Evolutionary conservation across 2,329 filamentous ascomycete species (phyloP), one percentile per base, ranked within the genome.

Genomic region (Botrytis hyacinthi): DNA sequence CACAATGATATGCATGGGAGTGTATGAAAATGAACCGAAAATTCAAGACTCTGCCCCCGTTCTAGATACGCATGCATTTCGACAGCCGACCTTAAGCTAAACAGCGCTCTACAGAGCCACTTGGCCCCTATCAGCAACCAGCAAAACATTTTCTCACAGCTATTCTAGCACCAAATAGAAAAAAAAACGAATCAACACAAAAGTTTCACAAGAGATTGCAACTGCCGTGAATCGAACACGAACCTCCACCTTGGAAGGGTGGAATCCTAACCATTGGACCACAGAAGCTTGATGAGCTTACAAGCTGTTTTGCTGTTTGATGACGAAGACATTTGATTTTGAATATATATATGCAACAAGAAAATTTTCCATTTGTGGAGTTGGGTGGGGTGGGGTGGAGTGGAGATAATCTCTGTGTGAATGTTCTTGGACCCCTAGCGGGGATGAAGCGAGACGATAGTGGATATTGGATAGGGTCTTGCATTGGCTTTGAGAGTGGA

Each of bases 211-310:
- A 54, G 3, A 1, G 16, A 8, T 18, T 54, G 51, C 51, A 54
- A 54, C 51, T 54, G 51, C 51, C 40, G 42, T 29, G 32, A 46
- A 60, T 71, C 40, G 69, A 62, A 65, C 62, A 48, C 62, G n/a
- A 35, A 65, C 62, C 62, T 65, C 62, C 62, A 65, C 62, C 62
- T 54, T 63, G 62, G 62, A 65, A 65, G 62, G 62, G 62, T 65
- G 62, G 62, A 65, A 63, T 63, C 40, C 61, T 63, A 63, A 63
- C 61, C 61, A 63, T 63, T 63, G 61, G 61, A 63, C 61, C 62
- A 65, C n/a, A 32, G 62, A 65, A 65, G 62, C 62, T 35, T 54
- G 18, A 1, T 4, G 3, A 63, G 40, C n/a, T 22, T 1, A 14
- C 12, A 10, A 18, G 29, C 26, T 44, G 14, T n/a, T 63, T 46